Evolutionary conservation across 768 basidiomycete genomes (phyloP).

Genomic region (Collybia mongolica): DNA sequence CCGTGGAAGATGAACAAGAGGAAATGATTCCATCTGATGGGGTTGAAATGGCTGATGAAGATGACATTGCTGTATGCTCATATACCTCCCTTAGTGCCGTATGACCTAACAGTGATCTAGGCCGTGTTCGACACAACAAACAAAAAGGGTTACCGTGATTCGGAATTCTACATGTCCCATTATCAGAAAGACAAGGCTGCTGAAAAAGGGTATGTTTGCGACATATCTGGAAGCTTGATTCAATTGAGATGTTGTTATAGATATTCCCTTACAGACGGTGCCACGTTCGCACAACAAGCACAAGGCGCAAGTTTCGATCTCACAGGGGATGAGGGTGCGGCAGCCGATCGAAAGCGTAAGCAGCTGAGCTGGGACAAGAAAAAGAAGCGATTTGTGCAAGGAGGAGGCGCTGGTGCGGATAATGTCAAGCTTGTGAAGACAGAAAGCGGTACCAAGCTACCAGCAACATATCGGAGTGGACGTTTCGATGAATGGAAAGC

Average conservation of each 20-base stretch:
- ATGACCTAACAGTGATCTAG: constrained; percentile 32
- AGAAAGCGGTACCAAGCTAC: constrained; percentile 88
- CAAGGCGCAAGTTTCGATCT: constrained; percentile 80
- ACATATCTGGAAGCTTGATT: no score
- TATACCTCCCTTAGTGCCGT: neutral
- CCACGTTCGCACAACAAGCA: constrained; percentile 85
- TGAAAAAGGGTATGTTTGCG: constrained; percentile 79
- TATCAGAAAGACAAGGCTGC: constrained; percentile 83
- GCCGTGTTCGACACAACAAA: constrained; percentile 62
- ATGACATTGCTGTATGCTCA: constrained; percentile 63
- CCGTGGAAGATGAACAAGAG: constrained; percentile 29
- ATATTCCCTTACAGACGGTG: constrained; percentile 87
- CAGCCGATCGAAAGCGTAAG: constrained; percentile 52
- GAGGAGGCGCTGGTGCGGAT: constrained; percentile 83
- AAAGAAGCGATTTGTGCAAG: constrained; percentile 91
- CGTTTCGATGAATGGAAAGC: constrained; percentile 95
- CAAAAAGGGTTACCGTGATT: constrained; percentile 66
- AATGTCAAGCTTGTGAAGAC: constrained; percentile 93
- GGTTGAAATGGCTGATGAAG: constrained; percentile 77
- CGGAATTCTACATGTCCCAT: constrained; percentile 90
- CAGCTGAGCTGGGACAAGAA: constrained; percentile 93
- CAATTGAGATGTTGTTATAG: constrained; percentile 36
- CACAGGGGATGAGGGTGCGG: constrained; percentile 67
- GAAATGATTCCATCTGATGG: constrained; percentile 28
- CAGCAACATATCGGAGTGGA: constrained; percentile 90